Base-by-base conservation (phyloP, 192 early-diverging fungal species). In the Gonapodya prolifera region DNA sequence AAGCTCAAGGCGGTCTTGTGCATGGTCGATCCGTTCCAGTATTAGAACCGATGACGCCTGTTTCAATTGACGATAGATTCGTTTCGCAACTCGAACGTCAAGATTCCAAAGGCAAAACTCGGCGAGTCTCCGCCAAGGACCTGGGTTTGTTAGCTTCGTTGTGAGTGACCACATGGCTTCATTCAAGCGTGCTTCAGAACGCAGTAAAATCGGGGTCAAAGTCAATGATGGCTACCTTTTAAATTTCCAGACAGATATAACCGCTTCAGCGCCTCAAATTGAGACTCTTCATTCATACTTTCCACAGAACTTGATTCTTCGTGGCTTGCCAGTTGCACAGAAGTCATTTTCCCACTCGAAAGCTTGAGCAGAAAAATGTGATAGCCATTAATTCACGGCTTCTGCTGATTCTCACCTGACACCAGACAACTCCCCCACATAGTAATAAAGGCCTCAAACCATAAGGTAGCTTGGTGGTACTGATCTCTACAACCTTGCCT, bases 1-100 rank as follows among this genome's bases (percentile, higher is more conserved):
- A 29, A 87, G 75, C 30, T 83, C 69, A 32, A 71, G 82, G 33
- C 77, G 80, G 34, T 87, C 86, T 75, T 87, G 86, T 35, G 82
- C 75, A 1, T 34, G 73, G 28, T 85, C 75, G 28, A 84, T 77
- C 35, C 80, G 74, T 13, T 85, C 78, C 31, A 87, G 80, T 1
- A 81, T 81, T 28, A 84, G 70, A 1, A 87, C 86, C 83, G 84
- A 87, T 1, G 83, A 82, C 1, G 83, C 84, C 70, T 87, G 83
- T 2, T 78, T 70, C n/a, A 87, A 77, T 74, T 87, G 84, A 23
- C 83, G 74, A 71, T 87, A 87, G 13, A 88, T 79, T 2, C 86
- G 81, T 76, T 84, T 86, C 8, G 86, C 86, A n/a, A 79, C 79
- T 28, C 30, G 8, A 2, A 87, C 29, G 74, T 87, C 86, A 75